Percentiles rank a stretch among this genome's conserved stretches.
phyloP scores from a whole-genome alignment of 2,329 filamentous ascomycete genomes.

The Exophiala bonariae region DNA sequence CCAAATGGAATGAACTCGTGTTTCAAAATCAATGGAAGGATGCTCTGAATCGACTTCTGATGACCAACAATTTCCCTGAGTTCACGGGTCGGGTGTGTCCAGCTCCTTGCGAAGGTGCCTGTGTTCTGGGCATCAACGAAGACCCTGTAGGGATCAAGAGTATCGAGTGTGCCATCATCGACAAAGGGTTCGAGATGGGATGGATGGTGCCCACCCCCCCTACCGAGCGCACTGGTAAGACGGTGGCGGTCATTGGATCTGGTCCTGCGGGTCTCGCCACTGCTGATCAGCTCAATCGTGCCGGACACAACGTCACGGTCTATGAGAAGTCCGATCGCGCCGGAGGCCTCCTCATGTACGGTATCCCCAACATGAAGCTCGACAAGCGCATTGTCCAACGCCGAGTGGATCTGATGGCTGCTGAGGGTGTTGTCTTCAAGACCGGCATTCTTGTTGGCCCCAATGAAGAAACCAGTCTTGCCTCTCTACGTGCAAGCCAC shows the following conservation, averaged over 20 bases:
- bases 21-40: constrained; percentile 80
- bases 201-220: constrained; percentile 91
- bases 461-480: constrained; percentile 65
- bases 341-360: constrained; percentile 95
- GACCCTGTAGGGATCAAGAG: constrained; percentile 98
- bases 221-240: constrained; percentile 80
- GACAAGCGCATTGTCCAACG: constrained; percentile 97
- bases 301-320: constrained; percentile 83
- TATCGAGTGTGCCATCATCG: constrained; percentile 96
- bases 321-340: constrained; percentile 90
- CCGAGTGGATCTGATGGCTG: constrained; percentile 90
- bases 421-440: constrained; percentile 82
- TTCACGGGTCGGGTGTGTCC: constrained; percentile 97
- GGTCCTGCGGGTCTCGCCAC: constrained; percentile 86
- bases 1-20: constrained; percentile 90
- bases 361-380: constrained; percentile 99
- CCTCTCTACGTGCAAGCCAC: constrained; percentile 70
- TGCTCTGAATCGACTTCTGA: constrained; percentile 83
- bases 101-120: constrained; percentile 93
- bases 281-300: constrained; percentile 92
- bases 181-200: constrained; percentile 95
- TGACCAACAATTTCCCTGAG: constrained; percentile 99
- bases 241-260: constrained; percentile 83
- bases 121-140: constrained; percentile 93
- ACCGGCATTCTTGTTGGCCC: constrained; percentile 77